Percentiles rank a stretch among this genome's conserved stretches.
These are phyloP conservation scores for Ophiostoma sp. DNA, from an alignment of 2,329 filamentous ascomycete genomes.

Conservation along the genomic window DNA sequence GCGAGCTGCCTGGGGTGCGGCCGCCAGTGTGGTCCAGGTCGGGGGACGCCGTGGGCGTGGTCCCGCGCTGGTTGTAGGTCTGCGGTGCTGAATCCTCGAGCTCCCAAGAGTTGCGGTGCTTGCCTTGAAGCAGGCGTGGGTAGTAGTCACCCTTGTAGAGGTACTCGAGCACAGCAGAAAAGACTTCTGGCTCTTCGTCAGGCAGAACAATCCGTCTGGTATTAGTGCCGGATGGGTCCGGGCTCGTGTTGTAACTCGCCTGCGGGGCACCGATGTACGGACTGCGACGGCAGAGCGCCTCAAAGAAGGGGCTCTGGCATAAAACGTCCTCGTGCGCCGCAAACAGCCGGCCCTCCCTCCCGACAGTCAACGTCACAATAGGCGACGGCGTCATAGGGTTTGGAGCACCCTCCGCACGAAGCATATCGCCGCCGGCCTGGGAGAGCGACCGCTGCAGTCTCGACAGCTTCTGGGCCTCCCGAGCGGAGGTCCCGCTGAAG, in stretches of 20 bases:
- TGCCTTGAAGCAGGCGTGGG: conserved; percentile 81
- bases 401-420: conserved; percentile 30
- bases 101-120: conserved; percentile 79
- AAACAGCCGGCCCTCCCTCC: conserved; percentile 80
- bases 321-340: conserved; percentile 93
- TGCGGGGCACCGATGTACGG: conserved; percentile 17
- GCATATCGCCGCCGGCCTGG: conserved; percentile 35
- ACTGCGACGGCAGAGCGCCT: conserved; percentile 54
- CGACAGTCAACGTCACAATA: conserved; percentile 82
- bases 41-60: conserved; percentile 46
- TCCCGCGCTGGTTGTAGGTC: conserved; percentile 37
- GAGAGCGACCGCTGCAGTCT: conserved; percentile 83
- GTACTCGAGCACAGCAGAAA: conserved; percentile 91
- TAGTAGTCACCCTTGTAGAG: conserved; percentile 97
- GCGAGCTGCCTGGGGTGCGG: conserved; percentile 29
- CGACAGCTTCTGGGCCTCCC: conserved; percentile 72
- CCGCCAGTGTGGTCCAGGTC: conserved; percentile 37
- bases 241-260: conserved; percentile 20
- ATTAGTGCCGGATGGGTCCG: conserved; percentile 47
- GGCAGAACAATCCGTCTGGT: conserved; percentile 70
- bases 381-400: conserved; percentile 48
- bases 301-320: conserved; percentile 78
- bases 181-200: conserved; percentile 80
- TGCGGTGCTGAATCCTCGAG: conserved; percentile 64
- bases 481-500: conserved; percentile 37